Evolutionary conservation across 306 rosid species (phyloP).

Genomic region (Herpetospermum pedunculosum): DNA sequence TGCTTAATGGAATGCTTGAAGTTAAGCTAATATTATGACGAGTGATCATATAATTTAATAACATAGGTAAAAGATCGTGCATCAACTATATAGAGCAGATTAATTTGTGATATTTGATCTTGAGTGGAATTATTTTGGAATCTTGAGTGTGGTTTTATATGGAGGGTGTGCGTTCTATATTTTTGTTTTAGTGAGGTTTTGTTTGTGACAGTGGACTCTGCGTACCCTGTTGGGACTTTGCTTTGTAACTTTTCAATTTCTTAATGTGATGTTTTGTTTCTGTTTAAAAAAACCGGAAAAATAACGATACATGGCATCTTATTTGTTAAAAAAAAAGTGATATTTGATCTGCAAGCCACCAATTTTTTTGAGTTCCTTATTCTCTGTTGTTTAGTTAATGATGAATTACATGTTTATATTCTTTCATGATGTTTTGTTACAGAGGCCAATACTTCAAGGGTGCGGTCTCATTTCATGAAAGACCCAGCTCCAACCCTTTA

Average conservation of each 20-base stretch:
- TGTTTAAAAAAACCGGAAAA: background rate
- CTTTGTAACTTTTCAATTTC: too few species aligned
- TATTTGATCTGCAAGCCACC: background rate
- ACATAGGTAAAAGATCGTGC: background rate
- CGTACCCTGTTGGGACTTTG: background rate
- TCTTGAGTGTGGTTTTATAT: background rate
- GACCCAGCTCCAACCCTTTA: constrained; percentile 24
- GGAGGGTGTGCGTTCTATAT: background rate
- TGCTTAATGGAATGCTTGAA: background rate
- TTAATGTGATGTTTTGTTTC: background rate
- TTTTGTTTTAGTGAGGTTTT: background rate
- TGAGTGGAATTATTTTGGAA: background rate
- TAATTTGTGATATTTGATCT: constrained; percentile 4
- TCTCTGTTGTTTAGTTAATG: constrained; percentile 14
- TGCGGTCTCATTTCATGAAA: constrained; percentile 18
- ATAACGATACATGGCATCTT: background rate
- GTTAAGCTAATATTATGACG: background rate
- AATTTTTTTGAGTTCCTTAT: background rate
- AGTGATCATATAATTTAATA: background rate
- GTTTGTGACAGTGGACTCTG: background rate
- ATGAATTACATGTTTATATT: background rate
- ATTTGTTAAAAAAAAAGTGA: background rate
- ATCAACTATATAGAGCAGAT: background rate
- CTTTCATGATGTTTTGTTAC: constrained; percentile 11
- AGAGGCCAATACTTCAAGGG: constrained; percentile 21